phyloP scores from a whole-genome alignment of 495 filamentous ascomycete genomes.

The Aspergillus egyptiacus region DNA sequence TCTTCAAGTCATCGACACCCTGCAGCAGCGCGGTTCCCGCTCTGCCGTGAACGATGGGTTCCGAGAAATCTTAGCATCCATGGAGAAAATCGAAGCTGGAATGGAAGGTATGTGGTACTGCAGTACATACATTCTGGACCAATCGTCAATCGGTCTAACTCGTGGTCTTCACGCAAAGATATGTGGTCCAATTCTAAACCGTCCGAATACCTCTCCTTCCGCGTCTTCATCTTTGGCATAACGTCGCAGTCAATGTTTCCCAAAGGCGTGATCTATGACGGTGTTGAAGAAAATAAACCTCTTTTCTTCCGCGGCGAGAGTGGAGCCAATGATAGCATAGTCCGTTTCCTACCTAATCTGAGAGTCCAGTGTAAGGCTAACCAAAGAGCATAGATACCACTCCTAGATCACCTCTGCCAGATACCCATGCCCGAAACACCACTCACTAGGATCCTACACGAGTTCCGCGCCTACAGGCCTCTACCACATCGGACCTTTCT shows the following conservation, averaged over 20 bases:
- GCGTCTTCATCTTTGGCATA: slow-evolving; percentile 93
- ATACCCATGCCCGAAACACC: slow-evolving; percentile 79
- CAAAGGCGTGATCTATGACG: slow-evolving; percentile 80
- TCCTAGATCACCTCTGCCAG: slow-evolving; percentile 75
- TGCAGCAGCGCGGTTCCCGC: slow-evolving; percentile 43
- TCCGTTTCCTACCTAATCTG: slow-evolving; percentile 25
- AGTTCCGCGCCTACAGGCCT: slow-evolving; percentile 81
- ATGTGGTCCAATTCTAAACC: slow-evolving; percentile 88
- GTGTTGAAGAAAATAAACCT: slow-evolving; percentile 61
- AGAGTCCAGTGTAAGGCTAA: background rate
- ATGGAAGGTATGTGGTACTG: slow-evolving; percentile 60
- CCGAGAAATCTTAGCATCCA: slow-evolving; percentile 50
- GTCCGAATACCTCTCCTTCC: slow-evolving; percentile 70
- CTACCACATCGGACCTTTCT: slow-evolving; percentile 81
- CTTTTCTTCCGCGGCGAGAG: slow-evolving; percentile 78
- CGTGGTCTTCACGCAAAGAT: slow-evolving; percentile 41
- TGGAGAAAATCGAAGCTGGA: slow-evolving; percentile 64
- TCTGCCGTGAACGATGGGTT: slow-evolving; percentile 58
- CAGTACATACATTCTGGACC: too few relatives aligned
- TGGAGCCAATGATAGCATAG: slow-evolving; percentile 83
- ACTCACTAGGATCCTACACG: slow-evolving; percentile 74
- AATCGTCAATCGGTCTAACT: too few relatives aligned
- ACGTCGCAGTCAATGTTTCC: slow-evolving; percentile 88
- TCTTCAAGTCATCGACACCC: slow-evolving; percentile 56
- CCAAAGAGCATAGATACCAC: slow-evolving; percentile 55